These are phyloP conservation scores for Sphagnum magellanicum DNA, from an alignment of 228 moss, liverwort and hornwort species.

Conservation along the genomic window DNA sequence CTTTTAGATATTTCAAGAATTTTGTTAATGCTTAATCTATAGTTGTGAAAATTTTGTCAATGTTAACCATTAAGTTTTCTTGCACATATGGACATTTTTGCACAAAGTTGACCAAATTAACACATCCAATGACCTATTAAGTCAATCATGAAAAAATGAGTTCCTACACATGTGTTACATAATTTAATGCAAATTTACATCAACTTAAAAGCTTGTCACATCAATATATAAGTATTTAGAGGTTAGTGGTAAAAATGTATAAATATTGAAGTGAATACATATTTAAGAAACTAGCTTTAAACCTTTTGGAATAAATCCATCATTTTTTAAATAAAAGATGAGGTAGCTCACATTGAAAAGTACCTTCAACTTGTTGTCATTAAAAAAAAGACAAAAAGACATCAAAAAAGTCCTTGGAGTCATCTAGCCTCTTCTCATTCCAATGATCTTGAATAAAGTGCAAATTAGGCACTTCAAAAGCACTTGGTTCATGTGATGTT, in stretches of 20 bases:
- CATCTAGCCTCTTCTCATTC: neutral
- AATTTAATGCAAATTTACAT: too few species aligned
- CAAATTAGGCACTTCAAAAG: neutral
- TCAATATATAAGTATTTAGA: too few species aligned
- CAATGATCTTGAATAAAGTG: neutral
- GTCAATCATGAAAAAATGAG: too few species aligned
- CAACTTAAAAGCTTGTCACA: too few species aligned
- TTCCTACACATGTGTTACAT: too few species aligned
- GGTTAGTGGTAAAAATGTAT: too few species aligned
- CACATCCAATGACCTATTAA: too few species aligned
- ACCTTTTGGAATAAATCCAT: too few species aligned
- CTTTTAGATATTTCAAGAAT: neutral
- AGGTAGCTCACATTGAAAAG: neutral
- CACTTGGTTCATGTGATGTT: neutral
- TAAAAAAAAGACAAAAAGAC: constrained; percentile 1
- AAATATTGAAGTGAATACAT: too few species aligned
- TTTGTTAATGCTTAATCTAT: constrained; percentile 1
- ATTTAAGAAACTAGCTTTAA: too few species aligned
- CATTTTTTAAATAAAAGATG: neutral
- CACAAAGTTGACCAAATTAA: too few species aligned
- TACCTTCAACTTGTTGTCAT: neutral
- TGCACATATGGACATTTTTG: neutral
- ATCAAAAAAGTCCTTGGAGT: constrained; percentile 1
- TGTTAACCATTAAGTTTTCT: neutral
- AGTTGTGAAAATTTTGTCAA: neutral